Conservation (phyloP, 495 filamentous ascomycete species). For the Tuber borchii region DNA sequence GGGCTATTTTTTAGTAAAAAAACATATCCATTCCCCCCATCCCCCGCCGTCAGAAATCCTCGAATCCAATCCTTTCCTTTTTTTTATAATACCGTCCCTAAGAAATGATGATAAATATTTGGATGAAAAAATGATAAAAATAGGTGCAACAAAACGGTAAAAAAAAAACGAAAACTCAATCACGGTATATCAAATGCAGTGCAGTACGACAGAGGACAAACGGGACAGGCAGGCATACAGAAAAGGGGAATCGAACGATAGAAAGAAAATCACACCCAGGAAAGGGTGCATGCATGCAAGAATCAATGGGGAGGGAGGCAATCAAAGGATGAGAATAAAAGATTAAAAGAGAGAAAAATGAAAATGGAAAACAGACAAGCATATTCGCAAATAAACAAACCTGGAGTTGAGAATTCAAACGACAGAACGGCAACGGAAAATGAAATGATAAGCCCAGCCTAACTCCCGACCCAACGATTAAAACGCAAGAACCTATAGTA, state of each 20-base stretch:
- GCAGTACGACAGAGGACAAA: not conserved
- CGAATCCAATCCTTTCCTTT: not conserved
- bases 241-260: conserved; percentile 12
- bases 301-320: conserved; percentile 18
- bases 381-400: conserved; percentile 5
- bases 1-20: not conserved
- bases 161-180: not conserved
- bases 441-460: conserved; percentile 29
- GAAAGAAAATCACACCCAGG: conserved; percentile 19
- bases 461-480: conserved; percentile 34
- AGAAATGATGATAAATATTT: conserved; percentile 1
- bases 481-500: conserved; percentile 35
- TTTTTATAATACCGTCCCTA: conserved; percentile 1
- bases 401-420: conserved; percentile 24
- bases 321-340: conserved; percentile 16
- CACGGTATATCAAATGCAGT: conserved; percentile 3
- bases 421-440: conserved; percentile 18
- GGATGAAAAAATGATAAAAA: not conserved
- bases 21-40: not conserved
- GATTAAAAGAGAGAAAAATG: conserved; percentile 12
- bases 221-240: not conserved
- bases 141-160: not conserved
- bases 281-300: conserved; percentile 25
- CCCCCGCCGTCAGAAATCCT: not conserved
- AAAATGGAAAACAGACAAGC: not conserved